A percentile compares a stretch with the other conserved stretches of the same genome.
Conservation (phyloP, 768 basidiomycete species). For the Macrolepiota albuminosa region DNA sequence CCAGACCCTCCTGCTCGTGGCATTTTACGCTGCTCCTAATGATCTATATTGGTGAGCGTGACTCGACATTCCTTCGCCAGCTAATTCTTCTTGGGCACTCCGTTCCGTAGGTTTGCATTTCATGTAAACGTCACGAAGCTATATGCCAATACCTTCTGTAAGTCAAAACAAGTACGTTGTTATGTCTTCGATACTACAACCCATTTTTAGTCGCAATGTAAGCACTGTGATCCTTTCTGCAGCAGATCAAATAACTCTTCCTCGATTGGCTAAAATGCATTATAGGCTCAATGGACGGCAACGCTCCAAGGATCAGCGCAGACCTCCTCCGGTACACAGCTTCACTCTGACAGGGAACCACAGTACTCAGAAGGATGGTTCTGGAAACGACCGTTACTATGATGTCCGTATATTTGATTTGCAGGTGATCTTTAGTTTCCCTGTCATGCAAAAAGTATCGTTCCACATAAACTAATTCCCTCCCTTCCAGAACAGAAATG, state of each 20-base stretch:
- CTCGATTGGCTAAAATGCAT: background rate
- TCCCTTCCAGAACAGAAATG: background rate
- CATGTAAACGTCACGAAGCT: conserved; percentile 44
- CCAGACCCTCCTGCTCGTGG: conserved; percentile 33
- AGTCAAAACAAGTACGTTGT: conserved; percentile 15
- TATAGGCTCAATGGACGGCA: conserved; percentile 20
- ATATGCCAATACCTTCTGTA: conserved; percentile 47
- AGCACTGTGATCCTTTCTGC: background rate
- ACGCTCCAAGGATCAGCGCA: conserved; percentile 11
- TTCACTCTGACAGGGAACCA: background rate
- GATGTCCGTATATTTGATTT: conserved; percentile 1
- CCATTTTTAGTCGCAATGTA: conserved; percentile 32
- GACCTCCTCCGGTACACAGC: background rate
- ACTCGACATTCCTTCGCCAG: background rate
- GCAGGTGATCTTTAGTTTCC: conserved; percentile 3
- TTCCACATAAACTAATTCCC: background rate
- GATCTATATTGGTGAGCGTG: conserved; percentile 32
- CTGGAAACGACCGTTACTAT: conserved; percentile 5
- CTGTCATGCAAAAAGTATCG: background rate
- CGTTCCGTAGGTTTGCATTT: conserved; percentile 34
- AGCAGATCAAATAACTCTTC: background rate
- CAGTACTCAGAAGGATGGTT: background rate
- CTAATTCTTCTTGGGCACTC: background rate
- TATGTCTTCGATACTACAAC: conserved; percentile 13
- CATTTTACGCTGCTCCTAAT: conserved; percentile 33